phyloP scores from a whole-genome alignment of 164 flowering plant species.

The Taxillus chinensis region DNA sequence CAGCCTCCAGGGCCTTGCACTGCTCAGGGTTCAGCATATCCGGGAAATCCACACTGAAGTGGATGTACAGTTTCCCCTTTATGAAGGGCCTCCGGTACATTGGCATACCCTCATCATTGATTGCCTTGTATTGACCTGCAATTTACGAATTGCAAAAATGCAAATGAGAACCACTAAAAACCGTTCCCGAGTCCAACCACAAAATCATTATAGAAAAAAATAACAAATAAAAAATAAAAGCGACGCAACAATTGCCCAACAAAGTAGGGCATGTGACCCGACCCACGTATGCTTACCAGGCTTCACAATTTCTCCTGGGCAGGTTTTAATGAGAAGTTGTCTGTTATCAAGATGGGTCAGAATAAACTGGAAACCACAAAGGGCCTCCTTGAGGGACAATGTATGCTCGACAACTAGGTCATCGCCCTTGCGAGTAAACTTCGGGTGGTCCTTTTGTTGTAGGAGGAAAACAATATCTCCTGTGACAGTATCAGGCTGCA shows the following conservation, averaged over 20 bases:
- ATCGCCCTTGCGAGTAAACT: constrained; percentile 77
- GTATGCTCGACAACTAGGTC: constrained; percentile 73
- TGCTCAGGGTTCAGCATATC: constrained; percentile 57
- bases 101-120: constrained; percentile 94
- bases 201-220: too few relatives aligned
- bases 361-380: constrained; percentile 17
- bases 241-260: too few relatives aligned
- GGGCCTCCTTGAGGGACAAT: constrained; percentile 64
- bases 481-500: constrained; percentile 83
- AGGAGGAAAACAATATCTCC: constrained; percentile 83
- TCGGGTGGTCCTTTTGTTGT: constrained; percentile 85
- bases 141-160: too few relatives aligned
- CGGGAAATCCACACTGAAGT: constrained; percentile 80
- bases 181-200: too few relatives aligned
- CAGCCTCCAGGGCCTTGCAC: constrained; percentile 42
- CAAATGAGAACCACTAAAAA: too few relatives aligned
- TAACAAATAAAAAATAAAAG: too few relatives aligned
- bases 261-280: too few relatives aligned
- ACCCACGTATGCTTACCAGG: constrained; percentile 41
- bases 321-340: constrained; percentile 42
- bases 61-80: constrained; percentile 86
- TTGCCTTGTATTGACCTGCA: constrained; percentile 71
- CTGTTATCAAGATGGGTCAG: background rate
- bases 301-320: constrained; percentile 82
- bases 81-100: constrained; percentile 76